phyloP scores from a whole-genome alignment of 2,329 filamentous ascomycete genomes.

The Arthroderma uncinatum region DNA sequence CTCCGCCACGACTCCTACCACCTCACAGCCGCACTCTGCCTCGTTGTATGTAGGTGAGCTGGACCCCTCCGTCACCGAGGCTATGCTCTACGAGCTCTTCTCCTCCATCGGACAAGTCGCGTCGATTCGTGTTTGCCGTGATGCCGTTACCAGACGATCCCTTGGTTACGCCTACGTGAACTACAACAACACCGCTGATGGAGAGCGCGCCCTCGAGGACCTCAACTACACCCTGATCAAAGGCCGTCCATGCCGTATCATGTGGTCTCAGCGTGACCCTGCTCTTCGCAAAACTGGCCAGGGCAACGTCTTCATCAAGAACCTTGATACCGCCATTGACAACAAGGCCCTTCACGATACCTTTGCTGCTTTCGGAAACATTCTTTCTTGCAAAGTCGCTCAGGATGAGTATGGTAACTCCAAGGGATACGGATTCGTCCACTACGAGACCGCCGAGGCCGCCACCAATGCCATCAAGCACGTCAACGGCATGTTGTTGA shows the following conservation, averaged over 20 bases:
- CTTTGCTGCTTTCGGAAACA: conserved; percentile 97
- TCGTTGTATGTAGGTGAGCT: conserved; percentile 99
- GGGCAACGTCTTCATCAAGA: conserved; percentile 99
- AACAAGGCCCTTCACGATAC: conserved; percentile 99
- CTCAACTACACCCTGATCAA: conserved; percentile 99
- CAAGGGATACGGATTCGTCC: conserved; percentile 98
- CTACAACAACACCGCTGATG: conserved; percentile 95
- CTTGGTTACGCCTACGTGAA: conserved; percentile 99
- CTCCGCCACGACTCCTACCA: conserved; percentile 45
- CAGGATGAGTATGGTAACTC: conserved; percentile 95
- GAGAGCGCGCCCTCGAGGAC: conserved; percentile 97
- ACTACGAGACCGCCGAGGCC: conserved; percentile 98
- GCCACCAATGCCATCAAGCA: conserved; percentile 97
- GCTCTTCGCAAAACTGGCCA: conserved; percentile 98
- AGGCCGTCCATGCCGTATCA: conserved; percentile 97
- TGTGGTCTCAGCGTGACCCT: conserved; percentile 99
- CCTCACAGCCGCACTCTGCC: conserved; percentile 80
- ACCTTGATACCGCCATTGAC: conserved; percentile 94
- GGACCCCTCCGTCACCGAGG: conserved; percentile 93
- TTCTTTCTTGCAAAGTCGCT: conserved; percentile 97
- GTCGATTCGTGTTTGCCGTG: conserved; percentile 98
- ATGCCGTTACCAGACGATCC: conserved; percentile 94
- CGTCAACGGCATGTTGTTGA: conserved; percentile 98
- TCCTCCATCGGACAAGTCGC: conserved; percentile 98
- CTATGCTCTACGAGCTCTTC: conserved; percentile 99